A percentile compares a stretch with the other conserved stretches of the same genome.
Conservation (phyloP, 1,284 basidiomycete species). For the Vanrija humicola region DNA sequence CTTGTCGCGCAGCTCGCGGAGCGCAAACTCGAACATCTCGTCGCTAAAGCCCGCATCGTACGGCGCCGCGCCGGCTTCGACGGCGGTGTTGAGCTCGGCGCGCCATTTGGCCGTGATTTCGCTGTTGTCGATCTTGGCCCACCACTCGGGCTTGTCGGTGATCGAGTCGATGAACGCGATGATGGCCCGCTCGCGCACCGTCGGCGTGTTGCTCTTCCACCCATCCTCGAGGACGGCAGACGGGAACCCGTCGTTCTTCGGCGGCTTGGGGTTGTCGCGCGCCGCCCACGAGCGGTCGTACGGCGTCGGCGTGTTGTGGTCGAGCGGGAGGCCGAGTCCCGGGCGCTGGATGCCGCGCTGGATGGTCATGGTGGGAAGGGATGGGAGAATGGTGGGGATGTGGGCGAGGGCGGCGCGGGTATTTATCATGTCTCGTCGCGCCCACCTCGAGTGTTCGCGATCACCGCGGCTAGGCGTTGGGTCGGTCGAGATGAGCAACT, state of each 20-base stretch:
- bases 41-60: neutral
- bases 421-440: too few species aligned
- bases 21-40: constrained; percentile 2
- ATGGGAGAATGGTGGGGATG: too few species aligned
- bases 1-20: constrained; percentile 1
- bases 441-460: too few species aligned
- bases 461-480: too few species aligned
- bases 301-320: neutral
- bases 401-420: too few species aligned
- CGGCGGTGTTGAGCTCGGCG: neutral
- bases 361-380: neutral
- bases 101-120: constrained; percentile 2
- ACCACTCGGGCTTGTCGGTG: constrained; percentile 7
- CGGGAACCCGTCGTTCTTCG: neutral
- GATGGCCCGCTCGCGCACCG: constrained; percentile 1
- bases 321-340: neutral
- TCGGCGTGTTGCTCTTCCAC: constrained; percentile 1
- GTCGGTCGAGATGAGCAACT: too few species aligned
- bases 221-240: neutral
- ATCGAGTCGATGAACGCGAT: neutral
- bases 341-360: neutral
- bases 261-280: too few species aligned
- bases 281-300: neutral
- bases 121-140: neutral
- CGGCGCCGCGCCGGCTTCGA: neutral